phyloP scores from a whole-genome alignment of 2,329 filamentous ascomycete genomes.

The Colletotrichum trifolii region DNA sequence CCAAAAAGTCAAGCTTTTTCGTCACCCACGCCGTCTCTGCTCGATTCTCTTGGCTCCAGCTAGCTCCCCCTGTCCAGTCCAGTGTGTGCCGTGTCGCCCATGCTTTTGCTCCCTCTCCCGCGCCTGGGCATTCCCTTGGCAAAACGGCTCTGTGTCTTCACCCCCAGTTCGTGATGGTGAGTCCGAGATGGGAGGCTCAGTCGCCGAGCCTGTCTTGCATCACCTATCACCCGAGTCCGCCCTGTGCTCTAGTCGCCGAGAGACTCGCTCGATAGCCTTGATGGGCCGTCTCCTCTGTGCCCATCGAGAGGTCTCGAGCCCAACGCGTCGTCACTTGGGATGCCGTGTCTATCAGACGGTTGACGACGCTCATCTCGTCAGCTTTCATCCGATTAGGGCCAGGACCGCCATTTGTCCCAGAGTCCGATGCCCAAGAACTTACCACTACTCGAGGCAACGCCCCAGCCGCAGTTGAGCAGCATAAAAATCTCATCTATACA shows the following conservation, averaged over 20 bases:
- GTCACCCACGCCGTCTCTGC: neutral
- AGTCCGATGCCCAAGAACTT: neutral
- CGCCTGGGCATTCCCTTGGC: constrained; percentile 36
- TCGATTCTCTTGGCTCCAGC: constrained; percentile 24
- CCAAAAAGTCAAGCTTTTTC: constrained; percentile 28
- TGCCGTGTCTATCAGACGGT: neutral
- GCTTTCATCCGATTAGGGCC: neutral
- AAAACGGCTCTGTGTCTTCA: neutral
- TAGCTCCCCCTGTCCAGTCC: constrained; percentile 23
- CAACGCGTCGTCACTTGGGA: neutral
- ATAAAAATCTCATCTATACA: too few relatives aligned
- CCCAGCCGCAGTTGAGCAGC: too few relatives aligned
- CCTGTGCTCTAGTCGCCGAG: neutral
- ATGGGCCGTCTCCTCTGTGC: neutral
- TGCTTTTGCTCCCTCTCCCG: constrained; percentile 20
- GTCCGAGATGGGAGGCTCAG: too few relatives aligned
- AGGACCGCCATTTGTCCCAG: neutral
- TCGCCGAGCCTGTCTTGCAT: too few relatives aligned
- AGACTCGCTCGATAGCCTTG: neutral
- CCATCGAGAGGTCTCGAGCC: neutral
- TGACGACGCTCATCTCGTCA: neutral
- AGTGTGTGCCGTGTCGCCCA: constrained; percentile 13
- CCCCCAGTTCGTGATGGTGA: too few relatives aligned
- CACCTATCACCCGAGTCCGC: neutral
- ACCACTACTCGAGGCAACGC: too few relatives aligned